Conservation (phyloP, 768 basidiomycete species). For the Naganishia vaughanmartiniae region DNA sequence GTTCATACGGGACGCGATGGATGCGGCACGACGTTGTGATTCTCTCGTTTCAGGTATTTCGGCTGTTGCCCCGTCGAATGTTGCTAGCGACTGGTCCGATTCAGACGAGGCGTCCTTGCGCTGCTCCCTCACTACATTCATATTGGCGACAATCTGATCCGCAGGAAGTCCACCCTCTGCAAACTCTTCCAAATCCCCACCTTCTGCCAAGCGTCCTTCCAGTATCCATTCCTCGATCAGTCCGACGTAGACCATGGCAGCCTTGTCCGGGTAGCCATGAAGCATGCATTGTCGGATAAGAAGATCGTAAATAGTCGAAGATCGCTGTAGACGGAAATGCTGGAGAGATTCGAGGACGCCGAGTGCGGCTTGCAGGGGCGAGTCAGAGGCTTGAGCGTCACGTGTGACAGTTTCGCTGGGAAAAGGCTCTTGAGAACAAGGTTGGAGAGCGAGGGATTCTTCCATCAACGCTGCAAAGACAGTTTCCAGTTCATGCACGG, state of each 20-base stretch:
- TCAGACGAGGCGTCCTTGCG: not conserved
- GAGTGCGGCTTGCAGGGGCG: not conserved
- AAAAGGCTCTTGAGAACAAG: not conserved
- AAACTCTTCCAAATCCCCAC: constrained; percentile 40
- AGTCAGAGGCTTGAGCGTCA: not conserved
- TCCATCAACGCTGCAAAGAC: constrained; percentile 20
- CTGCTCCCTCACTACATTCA: constrained; percentile 5
- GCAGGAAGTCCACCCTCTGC: constrained; percentile 43
- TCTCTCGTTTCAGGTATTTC: not conserved
- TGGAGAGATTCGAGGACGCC: constrained; percentile 32
- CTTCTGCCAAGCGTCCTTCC: constrained; percentile 48
- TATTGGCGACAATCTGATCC: constrained; percentile 1
- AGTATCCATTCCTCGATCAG: constrained; percentile 52
- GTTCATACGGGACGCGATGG: constrained; percentile 25
- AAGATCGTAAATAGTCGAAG: constrained; percentile 35
- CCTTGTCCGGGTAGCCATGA: constrained; percentile 39
- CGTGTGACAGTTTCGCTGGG: not conserved
- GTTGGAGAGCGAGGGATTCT: not conserved
- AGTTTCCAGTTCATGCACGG: constrained; percentile 8
- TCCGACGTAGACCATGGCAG: constrained; percentile 49
- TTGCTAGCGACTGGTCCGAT: not conserved
- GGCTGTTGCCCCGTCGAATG: not conserved
- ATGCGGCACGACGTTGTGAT: constrained; percentile 14
- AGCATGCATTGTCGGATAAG: constrained; percentile 37
- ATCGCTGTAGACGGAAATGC: constrained; percentile 37